These are phyloP conservation scores for Lactuca saligna DNA, from an alignment of 129 eudicot species.

Conservation along the genomic window DNA sequence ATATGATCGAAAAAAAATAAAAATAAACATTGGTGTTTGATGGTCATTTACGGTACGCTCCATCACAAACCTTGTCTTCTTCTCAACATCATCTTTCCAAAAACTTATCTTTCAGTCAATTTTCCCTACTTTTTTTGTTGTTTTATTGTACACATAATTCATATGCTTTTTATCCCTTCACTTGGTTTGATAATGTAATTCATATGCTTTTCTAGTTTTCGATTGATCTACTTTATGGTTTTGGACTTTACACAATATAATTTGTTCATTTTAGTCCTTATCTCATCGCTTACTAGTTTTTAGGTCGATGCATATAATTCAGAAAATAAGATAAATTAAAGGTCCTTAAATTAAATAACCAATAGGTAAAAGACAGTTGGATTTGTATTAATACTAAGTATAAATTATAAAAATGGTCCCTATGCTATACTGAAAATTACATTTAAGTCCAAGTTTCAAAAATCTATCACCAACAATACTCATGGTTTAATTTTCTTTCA, in stretches of 20 bases:
- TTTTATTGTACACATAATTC: conserved; percentile 1
- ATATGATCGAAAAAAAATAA: no score
- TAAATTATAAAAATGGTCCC: no score
- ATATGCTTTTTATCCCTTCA: neutral
- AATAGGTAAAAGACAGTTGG: no score
- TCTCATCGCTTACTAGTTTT: neutral
- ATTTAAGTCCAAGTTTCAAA: no score
- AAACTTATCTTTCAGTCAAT: neutral
- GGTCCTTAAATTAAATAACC: no score
- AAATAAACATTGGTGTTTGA: neutral
- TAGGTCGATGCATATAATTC: neutral
- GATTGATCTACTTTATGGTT: conserved; percentile 13
- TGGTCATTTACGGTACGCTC: neutral
- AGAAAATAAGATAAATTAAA: no score
- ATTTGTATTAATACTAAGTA: no score
- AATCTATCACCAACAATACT: no score
- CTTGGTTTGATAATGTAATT: neutral
- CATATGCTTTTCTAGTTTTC: neutral
- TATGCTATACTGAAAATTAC: no score
- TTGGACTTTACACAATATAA: neutral
- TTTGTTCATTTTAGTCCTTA: conserved; percentile 8
- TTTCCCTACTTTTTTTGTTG: neutral
- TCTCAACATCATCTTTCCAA: conserved; percentile 1
- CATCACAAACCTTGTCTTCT: neutral
- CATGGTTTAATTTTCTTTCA: no score